Evolutionary conservation across 352 stramenopile species (phyloP).

Genomic region (Thalassiosira delicatula): DNA sequence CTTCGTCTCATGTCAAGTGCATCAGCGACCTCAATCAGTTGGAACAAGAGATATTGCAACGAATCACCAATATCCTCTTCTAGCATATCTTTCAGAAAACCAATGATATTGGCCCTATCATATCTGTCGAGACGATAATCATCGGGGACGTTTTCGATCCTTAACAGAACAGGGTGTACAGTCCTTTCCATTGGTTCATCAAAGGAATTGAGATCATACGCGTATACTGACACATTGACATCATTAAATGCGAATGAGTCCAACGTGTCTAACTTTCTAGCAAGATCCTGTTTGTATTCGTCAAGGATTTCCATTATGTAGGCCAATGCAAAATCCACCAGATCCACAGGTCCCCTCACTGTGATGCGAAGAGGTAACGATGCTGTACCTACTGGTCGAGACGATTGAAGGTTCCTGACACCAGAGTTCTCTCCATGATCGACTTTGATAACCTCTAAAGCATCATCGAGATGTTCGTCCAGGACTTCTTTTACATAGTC

Average conservation of each 20-base stretch:
- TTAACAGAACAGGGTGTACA: constrained; percentile 5
- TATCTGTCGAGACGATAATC: neutral
- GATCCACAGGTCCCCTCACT: neutral
- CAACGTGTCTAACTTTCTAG: neutral
- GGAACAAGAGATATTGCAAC: no score
- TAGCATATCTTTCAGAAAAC: constrained; percentile 11
- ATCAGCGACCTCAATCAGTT: neutral
- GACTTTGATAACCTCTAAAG: constrained; percentile 2
- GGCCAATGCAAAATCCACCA: neutral
- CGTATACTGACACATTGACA: neutral
- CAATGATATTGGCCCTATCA: neutral
- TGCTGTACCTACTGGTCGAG: neutral
- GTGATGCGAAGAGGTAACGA: constrained; percentile 1
- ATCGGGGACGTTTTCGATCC: neutral
- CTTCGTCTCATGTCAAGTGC: neutral
- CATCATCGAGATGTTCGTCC: constrained; percentile 14
- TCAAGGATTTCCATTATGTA: neutral
- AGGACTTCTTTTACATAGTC: constrained; percentile 9
- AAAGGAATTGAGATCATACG: no score
- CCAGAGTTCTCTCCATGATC: neutral
- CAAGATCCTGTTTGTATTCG: neutral
- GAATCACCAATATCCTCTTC: constrained; percentile 2
- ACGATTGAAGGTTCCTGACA: neutral
- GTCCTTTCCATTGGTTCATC: constrained; percentile 4
- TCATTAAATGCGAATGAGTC: neutral